Percentiles rank a stretch among this genome's conserved stretches.
phyloP scores from a whole-genome alignment of 108 stramenopile genomes.

The Seminavis robusta region DNA sequence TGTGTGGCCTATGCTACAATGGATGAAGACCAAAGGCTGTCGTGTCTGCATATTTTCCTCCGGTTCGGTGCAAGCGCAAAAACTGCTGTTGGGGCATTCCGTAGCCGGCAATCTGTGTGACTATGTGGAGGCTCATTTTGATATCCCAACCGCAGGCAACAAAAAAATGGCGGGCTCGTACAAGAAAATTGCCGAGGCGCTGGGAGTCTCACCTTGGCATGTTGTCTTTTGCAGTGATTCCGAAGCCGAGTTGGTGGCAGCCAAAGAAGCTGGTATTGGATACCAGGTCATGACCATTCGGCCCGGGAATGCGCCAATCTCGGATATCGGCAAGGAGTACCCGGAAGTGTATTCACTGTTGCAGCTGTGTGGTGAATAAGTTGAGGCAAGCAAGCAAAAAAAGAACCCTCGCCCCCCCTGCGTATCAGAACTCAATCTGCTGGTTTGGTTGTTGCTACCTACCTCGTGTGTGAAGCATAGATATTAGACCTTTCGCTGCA shows the following conservation, averaged over 20 bases:
- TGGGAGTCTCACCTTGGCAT: slow-evolving; percentile 65
- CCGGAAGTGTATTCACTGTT: slow-evolving; percentile 63
- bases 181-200: slow-evolving; percentile 53
- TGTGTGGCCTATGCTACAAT: slow-evolving; percentile 61
- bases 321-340: slow-evolving; percentile 32
- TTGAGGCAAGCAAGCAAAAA: too few relatives aligned
- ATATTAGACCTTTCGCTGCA: too few relatives aligned
- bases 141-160: slow-evolving; percentile 75
- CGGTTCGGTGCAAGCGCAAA: slow-evolving; percentile 83
- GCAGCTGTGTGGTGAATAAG: slow-evolving; percentile 66
- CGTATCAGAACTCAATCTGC: too few relatives aligned
- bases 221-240: slow-evolving; percentile 87
- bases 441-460: too few relatives aligned
- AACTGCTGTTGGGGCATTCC: slow-evolving; percentile 78
- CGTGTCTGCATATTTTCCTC: slow-evolving; percentile 86
- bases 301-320: slow-evolving; percentile 85
- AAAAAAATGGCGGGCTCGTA: slow-evolving; percentile 76
- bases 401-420: too few relatives aligned
- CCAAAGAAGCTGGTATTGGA: slow-evolving; percentile 74
- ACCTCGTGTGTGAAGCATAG: too few relatives aligned
- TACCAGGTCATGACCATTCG: slow-evolving; percentile 65
- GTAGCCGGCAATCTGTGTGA: slow-evolving; percentile 66
- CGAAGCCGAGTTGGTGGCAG: slow-evolving; percentile 79
- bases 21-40: slow-evolving; percentile 54
- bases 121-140: slow-evolving; percentile 80